Evolutionary conservation across 2,329 filamentous ascomycete genomes (phyloP).

Genomic region (Calonectria honghensis): DNA sequence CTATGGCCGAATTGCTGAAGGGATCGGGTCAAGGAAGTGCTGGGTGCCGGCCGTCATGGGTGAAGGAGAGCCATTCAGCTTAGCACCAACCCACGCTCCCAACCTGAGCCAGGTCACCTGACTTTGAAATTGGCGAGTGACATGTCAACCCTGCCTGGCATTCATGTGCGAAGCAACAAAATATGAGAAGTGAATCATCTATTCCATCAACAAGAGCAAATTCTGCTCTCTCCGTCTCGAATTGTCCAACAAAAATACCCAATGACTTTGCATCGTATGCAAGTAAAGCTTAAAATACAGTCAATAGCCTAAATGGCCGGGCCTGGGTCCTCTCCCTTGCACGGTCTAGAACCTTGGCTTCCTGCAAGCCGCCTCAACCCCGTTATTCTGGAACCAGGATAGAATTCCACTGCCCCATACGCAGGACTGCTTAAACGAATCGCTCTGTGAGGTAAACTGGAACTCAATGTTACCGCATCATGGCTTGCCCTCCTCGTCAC

Average conservation of each 20-base stretch:
- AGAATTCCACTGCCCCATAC: not conserved
- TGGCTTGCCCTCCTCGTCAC: not conserved
- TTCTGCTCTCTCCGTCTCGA: not conserved
- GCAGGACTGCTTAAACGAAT: not conserved
- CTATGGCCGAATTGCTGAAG: not conserved
- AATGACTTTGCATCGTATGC: not conserved
- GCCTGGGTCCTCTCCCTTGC: conserved; percentile 19
- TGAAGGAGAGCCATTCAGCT: not conserved
- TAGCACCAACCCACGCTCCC: not conserved
- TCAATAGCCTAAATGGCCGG: not conserved
- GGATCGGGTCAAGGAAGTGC: not conserved
- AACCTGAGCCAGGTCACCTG: not conserved
- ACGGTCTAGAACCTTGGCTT: conserved; percentile 2
- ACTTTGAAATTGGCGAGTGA: not conserved
- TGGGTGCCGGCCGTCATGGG: not conserved
- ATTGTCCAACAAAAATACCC: not conserved
- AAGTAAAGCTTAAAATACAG: conserved; percentile 13
- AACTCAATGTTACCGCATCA: not conserved
- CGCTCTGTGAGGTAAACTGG: not conserved
- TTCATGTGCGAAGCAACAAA: not conserved
- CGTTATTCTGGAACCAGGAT: not conserved
- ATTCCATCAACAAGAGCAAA: not conserved
- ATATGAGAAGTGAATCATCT: not conserved
- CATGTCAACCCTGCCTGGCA: not conserved
- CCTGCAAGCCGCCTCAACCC: not conserved